phyloP scores from a whole-genome alignment of 2,329 filamentous ascomycete species.

The Leptographium radiaticola region DNA sequence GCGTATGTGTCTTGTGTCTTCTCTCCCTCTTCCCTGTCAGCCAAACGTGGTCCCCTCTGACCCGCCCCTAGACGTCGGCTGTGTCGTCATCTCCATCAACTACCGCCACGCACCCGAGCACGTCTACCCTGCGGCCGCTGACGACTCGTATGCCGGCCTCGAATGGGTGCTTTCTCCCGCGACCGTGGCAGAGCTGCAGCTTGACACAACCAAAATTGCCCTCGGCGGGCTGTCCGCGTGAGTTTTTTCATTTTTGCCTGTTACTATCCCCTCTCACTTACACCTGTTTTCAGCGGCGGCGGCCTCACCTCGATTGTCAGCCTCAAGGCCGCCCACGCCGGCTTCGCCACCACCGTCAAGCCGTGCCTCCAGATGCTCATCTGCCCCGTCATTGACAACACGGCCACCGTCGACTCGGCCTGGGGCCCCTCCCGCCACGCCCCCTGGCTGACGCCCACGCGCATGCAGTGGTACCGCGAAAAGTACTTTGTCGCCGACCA shows the following conservation, averaged over 20 bases:
- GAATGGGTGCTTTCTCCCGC: constrained; percentile 4
- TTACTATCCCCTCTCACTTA: constrained; percentile 8
- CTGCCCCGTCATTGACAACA: constrained; percentile 47
- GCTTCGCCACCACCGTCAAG: background rate
- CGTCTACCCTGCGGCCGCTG: constrained; percentile 41
- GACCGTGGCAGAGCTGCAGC: constrained; percentile 8
- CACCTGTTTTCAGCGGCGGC: background rate
- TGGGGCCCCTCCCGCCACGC: constrained; percentile 38
- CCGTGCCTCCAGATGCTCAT: constrained; percentile 35
- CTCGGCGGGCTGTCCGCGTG: constrained; percentile 18
- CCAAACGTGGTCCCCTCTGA: too few relatives aligned
- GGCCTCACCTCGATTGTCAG: background rate
- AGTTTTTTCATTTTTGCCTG: background rate
- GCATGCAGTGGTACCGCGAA: constrained; percentile 48
- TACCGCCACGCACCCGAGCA: constrained; percentile 39
- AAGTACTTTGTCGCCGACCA: constrained; percentile 38
- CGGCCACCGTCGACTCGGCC: constrained; percentile 31
- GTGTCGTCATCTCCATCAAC: constrained; percentile 6
- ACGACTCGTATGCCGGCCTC: constrained; percentile 43
- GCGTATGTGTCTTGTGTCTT: background rate
- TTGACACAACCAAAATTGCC: constrained; percentile 23
- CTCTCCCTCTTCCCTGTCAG: background rate
- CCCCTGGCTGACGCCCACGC: constrained; percentile 34
- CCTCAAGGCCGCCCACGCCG: background rate
- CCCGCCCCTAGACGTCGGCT: background rate